Percentiles rank a stretch among this genome's conserved stretches.
Conservation (phyloP, 2,329 filamentous ascomycete species). For the Didymella arachidicola region DNA sequence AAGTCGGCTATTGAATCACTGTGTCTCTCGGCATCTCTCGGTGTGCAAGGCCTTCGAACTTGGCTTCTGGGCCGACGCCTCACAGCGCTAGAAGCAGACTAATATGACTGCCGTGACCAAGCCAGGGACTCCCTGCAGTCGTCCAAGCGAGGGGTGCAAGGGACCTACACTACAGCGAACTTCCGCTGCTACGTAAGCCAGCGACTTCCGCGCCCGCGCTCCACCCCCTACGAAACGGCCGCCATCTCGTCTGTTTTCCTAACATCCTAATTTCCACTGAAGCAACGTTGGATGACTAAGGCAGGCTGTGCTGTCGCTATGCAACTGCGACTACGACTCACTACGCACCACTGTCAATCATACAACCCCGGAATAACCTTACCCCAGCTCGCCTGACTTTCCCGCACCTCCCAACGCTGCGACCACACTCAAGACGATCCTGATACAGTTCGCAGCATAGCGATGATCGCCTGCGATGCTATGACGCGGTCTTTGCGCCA, state of each 20-base stretch:
- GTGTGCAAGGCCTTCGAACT: neutral
- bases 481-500: conserved; percentile 4
- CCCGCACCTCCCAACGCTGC: neutral
- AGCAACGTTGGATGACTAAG: neutral
- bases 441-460: neutral
- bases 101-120: conserved; percentile 3
- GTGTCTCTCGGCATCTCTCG: conserved; percentile 6
- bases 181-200: conserved; percentile 11
- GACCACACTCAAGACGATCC: neutral
- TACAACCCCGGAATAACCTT: neutral
- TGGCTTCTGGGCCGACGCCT: conserved; percentile 1
- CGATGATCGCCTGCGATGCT: neutral
- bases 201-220: conserved; percentile 10
- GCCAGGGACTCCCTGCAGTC: conserved; percentile 3
- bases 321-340: neutral
- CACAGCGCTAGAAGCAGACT: conserved; percentile 8
- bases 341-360: neutral
- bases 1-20: conserved; percentile 4
- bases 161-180: neutral
- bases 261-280: conserved; percentile 5
- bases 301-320: neutral
- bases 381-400: neutral
- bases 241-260: conserved; percentile 15
- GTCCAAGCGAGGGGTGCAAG: neutral
- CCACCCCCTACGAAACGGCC: conserved; percentile 17